Evolutionary conservation across 306 rosid genomes (phyloP).

Genomic region (Lupinus albus): DNA sequence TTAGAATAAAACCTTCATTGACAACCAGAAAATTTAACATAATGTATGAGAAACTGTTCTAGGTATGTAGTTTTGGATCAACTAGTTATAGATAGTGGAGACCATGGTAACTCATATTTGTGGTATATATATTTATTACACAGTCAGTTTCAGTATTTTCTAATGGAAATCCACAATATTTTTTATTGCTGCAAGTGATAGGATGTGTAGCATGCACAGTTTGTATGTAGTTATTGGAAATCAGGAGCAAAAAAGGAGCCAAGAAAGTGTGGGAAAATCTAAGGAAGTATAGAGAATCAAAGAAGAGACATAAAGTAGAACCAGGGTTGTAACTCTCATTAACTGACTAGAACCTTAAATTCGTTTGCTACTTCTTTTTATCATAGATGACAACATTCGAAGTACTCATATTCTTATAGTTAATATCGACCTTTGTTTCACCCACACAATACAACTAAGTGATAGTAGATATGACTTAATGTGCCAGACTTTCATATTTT

Average conservation of each 20-base stretch:
- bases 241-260: background rate
- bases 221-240: too few relatives aligned
- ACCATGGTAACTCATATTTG: background rate
- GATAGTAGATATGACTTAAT: slow-evolving; percentile 11
- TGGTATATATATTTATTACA: background rate
- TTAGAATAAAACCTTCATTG: background rate
- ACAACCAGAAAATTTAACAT: slow-evolving; percentile 2
- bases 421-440: background rate
- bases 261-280: too few relatives aligned
- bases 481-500: slow-evolving; percentile 14
- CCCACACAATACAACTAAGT: background rate
- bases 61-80: background rate
- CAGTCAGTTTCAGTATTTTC: too few relatives aligned
- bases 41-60: background rate
- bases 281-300: too few relatives aligned
- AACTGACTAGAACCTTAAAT: too few relatives aligned
- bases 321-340: too few relatives aligned
- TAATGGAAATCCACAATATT: too few relatives aligned
- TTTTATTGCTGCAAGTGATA: background rate
- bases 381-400: background rate
- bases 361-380: too few relatives aligned
- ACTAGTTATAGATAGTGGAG: background rate
- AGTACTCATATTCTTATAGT: background rate
- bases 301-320: too few relatives aligned
- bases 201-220: background rate